Conservation (phyloP, 164 flowering plant genomes). For the Brasenia schreberi region DNA sequence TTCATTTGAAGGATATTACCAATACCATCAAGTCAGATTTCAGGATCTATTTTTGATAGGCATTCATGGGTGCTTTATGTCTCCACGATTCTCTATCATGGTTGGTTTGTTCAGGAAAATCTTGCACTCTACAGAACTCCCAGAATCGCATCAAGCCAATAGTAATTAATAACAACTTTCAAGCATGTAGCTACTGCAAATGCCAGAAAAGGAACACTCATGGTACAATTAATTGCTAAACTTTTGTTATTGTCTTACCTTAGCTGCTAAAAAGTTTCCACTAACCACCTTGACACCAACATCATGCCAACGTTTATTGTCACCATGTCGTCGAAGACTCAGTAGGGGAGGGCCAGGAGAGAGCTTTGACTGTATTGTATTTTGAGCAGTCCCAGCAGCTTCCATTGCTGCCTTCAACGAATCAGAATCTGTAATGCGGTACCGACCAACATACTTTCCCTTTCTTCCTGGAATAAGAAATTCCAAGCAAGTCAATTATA, state of each 20-base stretch:
- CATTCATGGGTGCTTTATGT: no score
- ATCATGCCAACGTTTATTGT: constrained; percentile 78
- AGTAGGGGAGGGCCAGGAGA: constrained; percentile 88
- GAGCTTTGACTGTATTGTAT: constrained; percentile 77
- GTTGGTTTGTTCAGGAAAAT: no score
- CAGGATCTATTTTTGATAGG: no score
- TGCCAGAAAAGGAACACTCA: no score
- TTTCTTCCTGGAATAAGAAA: constrained; percentile 39
- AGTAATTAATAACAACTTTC: no score
- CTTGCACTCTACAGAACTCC: no score
- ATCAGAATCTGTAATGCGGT: constrained; percentile 70
- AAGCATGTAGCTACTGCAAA: no score
- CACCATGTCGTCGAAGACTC: constrained; percentile 84
- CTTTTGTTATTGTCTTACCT: constrained; percentile 33
- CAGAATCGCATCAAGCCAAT: no score
- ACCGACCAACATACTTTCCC: constrained; percentile 70
- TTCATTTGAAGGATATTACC: no score
- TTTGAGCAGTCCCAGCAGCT: constrained; percentile 74
- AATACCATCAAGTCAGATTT: no score
- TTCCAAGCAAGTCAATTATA: not conserved
- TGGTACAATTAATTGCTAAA: no score
- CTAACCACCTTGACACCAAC: constrained; percentile 93
- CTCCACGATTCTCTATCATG: no score
- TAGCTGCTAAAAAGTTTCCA: constrained; percentile 93
- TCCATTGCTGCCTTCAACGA: constrained; percentile 85